phyloP scores from a whole-genome alignment of 2,329 filamentous ascomycete species.

The Cladosporium austrohemisphaericum region DNA sequence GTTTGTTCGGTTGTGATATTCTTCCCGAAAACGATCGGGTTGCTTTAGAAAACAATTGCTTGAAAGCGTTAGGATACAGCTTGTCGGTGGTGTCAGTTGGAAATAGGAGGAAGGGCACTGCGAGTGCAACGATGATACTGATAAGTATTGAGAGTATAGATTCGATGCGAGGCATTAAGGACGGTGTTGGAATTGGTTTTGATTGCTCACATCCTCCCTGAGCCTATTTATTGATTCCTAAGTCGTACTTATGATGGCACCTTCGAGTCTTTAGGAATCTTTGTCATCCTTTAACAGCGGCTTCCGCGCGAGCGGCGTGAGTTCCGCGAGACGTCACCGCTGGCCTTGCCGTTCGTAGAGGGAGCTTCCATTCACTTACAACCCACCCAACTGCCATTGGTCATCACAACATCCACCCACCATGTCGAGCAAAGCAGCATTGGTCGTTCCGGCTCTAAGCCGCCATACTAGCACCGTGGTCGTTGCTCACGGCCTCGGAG shows the following conservation, averaged over 20 bases:
- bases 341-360: background rate
- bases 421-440: conserved; percentile 47
- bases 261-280: no score
- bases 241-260: no score
- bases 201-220: no score
- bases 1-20: background rate
- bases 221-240: no score
- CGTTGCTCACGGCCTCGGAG: conserved; percentile 87
- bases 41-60: background rate
- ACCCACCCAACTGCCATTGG: background rate
- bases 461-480: conserved; percentile 93
- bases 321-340: conserved; percentile 7
- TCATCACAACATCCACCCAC: background rate
- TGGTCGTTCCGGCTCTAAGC: conserved; percentile 74
- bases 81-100: background rate
- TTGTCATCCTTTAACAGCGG: conserved; percentile 4
- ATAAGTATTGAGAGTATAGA: background rate
- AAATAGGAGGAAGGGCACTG: background rate
- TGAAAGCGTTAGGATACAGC: background rate
- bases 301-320: background rate
- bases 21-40: no score
- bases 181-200: no score
- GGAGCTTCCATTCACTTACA: conserved; percentile 6
- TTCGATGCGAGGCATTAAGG: background rate
- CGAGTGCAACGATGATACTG: background rate